Base-by-base conservation (phyloP, 768 basidiomycete species). In the Termitomyces heimii region DNA sequence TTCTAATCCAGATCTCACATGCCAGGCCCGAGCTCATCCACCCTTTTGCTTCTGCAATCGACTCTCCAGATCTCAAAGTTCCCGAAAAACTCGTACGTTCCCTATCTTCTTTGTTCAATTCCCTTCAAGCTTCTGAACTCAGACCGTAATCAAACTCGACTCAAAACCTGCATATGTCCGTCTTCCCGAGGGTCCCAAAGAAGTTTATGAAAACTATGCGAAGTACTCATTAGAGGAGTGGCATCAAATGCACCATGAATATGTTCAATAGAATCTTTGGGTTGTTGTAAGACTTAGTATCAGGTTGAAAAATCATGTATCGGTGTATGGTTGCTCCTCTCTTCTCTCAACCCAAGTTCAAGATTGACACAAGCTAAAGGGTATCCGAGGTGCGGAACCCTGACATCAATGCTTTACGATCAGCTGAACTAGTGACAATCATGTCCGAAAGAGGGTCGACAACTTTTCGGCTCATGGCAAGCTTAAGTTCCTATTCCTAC, bases 31-130 rank as follows among this genome's bases (percentile, higher is more conserved):
- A 86, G 28, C 63, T 81, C 0, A 71, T 88, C 34, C 86, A 87
- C 55, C 86, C 86, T 3, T 88, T 86, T 59, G 85, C 85, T 9
- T 83, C 83, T 29, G 84, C 77, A 0, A 85, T 86, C 50, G 86
- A 87, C 55, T 75, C 75, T 4, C 84, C 84, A 2, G 74, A 79
- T n/a, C 75, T 87, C 14, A 75, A 78, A 35, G 58, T 63, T 0
- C 82, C 85, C 2, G 71, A 78, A 13, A 74, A 73, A 9, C 48
- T 62, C 4, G 61, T 57, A 18, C 28, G 40, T 40, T n/a, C 20
- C 35, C 55, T 46, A 52, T 48, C 22, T 31, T 18, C 26, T 16
- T 37, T 49, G 37, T 28, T 18, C 53, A 13, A 47, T 20, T 52
- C 16, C 4, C 5, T 22, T 57, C 2, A 22, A n/a, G n/a, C 5